Base-by-base conservation (phyloP, 768 basidiomycete species). In the Dioszegia crocea region DNA sequence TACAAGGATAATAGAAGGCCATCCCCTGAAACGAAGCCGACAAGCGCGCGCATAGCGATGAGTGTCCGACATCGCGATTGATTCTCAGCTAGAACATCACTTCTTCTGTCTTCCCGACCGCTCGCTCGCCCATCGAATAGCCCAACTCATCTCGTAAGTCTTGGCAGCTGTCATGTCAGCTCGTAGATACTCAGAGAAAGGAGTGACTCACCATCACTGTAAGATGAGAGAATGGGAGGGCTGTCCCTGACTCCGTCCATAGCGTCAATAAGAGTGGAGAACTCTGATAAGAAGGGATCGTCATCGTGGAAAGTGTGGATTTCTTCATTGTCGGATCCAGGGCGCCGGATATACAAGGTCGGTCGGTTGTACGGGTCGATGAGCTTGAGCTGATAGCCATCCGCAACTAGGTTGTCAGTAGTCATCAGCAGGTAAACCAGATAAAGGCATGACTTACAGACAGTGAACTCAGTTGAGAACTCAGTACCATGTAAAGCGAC, bases 391-490 rank as follows among this genome's bases (percentile, higher is more conserved):
- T n/a, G n/a, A n/a, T n/a, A n/a, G 8, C 9, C 14, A 29, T 43
- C 14, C 53, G 46, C 44, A 52, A 36, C 63, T 60, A 59, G 75
- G 71, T 61, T 73, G 84, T 17, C 36, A 38, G 79, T 90, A 96
- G 5, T 94, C 94, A 75, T 98, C 94, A 43, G 90, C 90, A 78
- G 9, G 10, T 17, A 38, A n/a, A n/a, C n/a, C n/a, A n/a, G n/a
- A n/a, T n/a, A n/a, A n/a, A n/a, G n/a, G n/a, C n/a, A n/a, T n/a
- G n/a, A n/a, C n/a, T n/a, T n/a, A n/a, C 87, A 90, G 40, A 94
- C 86, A 74, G 94, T 92, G 40, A 97, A 81, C 80, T 94, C 92
- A 74, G 91, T 94, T 69, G 89, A 89, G 78, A 97, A 98, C 74
- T 91, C 85, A 64, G 81, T 84, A 50, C 92, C 94, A 74, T 99